phyloP scores from a whole-genome alignment of 495 filamentous ascomycete genomes.

The Aspergillus panamensis region DNA sequence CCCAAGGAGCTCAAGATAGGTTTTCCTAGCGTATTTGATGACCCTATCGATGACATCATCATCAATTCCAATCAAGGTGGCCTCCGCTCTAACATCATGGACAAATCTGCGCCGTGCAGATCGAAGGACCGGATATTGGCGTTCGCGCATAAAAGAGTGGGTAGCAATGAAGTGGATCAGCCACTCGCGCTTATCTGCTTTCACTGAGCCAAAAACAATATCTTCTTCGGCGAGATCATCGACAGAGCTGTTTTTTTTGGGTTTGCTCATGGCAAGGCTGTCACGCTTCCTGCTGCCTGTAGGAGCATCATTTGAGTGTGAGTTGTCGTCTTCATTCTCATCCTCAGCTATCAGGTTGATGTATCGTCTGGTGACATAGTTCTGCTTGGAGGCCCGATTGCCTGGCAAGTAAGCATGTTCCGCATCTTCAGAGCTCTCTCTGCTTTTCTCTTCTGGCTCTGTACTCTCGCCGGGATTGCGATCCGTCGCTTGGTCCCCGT shows the following conservation, averaged over 20 bases:
- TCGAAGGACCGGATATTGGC: conserved; percentile 16
- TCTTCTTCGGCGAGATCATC: conserved; percentile 15
- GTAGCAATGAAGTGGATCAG: conserved; percentile 22
- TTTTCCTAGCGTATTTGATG: conserved; percentile 22
- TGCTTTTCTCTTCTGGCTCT: background rate
- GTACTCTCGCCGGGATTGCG: background rate
- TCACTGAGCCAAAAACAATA: conserved; percentile 22
- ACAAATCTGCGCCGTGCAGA: conserved; percentile 25
- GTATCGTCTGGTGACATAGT: background rate
- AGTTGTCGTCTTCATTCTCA: background rate
- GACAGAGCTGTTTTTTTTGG: background rate
- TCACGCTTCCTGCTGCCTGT: background rate
- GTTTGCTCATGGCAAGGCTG: background rate
- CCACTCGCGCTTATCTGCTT: conserved; percentile 2
- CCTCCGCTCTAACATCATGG: conserved; percentile 17
- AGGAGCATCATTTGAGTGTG: background rate
- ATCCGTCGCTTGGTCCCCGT: conserved; percentile 3
- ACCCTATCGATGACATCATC: conserved; percentile 9
- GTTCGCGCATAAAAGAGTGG: conserved; percentile 24
- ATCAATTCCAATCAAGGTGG: conserved; percentile 16
- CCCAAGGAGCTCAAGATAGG: conserved; percentile 20
- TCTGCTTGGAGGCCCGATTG: background rate
- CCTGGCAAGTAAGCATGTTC: too few relatives aligned
- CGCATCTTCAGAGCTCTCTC: too few relatives aligned
- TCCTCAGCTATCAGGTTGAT: background rate